phyloP scores from a whole-genome alignment of 2,329 filamentous ascomycete species.

The Akanthomyces muscarius region DNA sequence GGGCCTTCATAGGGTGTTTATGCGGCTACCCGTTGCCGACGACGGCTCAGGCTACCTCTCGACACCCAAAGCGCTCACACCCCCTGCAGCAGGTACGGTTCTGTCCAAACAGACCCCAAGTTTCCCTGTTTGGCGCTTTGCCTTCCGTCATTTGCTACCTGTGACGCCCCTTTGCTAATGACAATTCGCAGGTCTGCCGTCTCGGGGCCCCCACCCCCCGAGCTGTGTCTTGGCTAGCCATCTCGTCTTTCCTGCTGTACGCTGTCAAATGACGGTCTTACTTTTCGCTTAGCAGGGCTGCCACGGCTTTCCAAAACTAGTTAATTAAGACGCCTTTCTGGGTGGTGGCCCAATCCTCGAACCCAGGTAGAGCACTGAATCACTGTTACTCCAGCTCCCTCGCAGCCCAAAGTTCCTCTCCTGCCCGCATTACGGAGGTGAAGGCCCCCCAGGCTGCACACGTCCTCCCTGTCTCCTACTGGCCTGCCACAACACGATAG shows the following conservation, averaged over 20 bases:
- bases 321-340: not conserved
- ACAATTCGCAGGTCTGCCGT: conserved; percentile 8
- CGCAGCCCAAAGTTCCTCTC: conserved; percentile 14
- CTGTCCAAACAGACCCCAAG: conserved; percentile 14
- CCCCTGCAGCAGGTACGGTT: conserved; percentile 13
- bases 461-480: conserved; percentile 14
- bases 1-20: conserved; percentile 5
- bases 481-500: conserved; percentile 12
- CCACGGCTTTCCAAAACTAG: conserved; percentile 10
- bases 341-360: conserved; percentile 17
- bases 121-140: conserved; percentile 12
- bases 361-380: conserved; percentile 2
- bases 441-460: conserved; percentile 13
- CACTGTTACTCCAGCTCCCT: conserved; percentile 13
- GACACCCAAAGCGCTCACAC: conserved; percentile 13
- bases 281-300: conserved; percentile 6
- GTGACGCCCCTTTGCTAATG: conserved; percentile 13
- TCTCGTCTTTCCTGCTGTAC: conserved; percentile 9
- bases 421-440: conserved; percentile 15
- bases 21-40: conserved; percentile 16
- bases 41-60: conserved; percentile 10
- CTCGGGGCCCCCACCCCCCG: conserved; percentile 11
- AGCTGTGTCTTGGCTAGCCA: conserved; percentile 4
- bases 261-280: conserved; percentile 15
- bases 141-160: conserved; percentile 16